Conservation (phyloP, 2,329 filamentous ascomycete species). For the Blastomyces gilchristii region DNA sequence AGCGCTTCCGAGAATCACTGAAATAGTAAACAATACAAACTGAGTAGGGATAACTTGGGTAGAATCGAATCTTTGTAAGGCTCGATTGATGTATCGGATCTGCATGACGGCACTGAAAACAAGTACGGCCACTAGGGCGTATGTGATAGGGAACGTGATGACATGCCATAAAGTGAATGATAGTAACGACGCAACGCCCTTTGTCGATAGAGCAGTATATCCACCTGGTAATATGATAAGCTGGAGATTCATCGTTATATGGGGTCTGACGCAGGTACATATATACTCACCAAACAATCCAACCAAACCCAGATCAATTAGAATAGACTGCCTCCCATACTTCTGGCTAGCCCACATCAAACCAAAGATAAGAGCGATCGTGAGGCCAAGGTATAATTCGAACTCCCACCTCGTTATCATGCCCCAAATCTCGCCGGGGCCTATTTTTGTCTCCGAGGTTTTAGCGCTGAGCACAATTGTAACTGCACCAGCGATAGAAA, state of each 20-base stretch:
- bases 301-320: conserved; percentile 88
- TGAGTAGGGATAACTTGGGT: conserved; percentile 97
- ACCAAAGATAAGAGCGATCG: conserved; percentile 58
- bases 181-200: conserved; percentile 89
- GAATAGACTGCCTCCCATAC: conserved; percentile 75
- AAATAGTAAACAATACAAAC: conserved; percentile 92
- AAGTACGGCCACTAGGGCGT: conserved; percentile 69
- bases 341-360: conserved; percentile 74
- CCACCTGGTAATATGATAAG: conserved; percentile 48
- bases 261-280: conserved; percentile 2
- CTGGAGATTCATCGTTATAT: conserved; percentile 11
- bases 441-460: conserved; percentile 78
- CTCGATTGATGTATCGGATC: conserved; percentile 88
- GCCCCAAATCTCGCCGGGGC: conserved; percentile 79
- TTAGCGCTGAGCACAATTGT: conserved; percentile 88
- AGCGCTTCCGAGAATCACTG: conserved; percentile 87
- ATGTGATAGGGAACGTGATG: conserved; percentile 85
- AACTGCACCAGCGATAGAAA: conserved; percentile 79
- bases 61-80: conserved; percentile 85
- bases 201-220: conserved; percentile 93
- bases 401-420: conserved; percentile 84
- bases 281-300: conserved; percentile 68
- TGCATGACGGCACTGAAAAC: conserved; percentile 85
- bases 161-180: conserved; percentile 83
- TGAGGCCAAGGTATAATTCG: conserved; percentile 77